phyloP scores from a whole-genome alignment of 1,284 basidiomycete genomes.

The Bjerkandera adusta region DNA sequence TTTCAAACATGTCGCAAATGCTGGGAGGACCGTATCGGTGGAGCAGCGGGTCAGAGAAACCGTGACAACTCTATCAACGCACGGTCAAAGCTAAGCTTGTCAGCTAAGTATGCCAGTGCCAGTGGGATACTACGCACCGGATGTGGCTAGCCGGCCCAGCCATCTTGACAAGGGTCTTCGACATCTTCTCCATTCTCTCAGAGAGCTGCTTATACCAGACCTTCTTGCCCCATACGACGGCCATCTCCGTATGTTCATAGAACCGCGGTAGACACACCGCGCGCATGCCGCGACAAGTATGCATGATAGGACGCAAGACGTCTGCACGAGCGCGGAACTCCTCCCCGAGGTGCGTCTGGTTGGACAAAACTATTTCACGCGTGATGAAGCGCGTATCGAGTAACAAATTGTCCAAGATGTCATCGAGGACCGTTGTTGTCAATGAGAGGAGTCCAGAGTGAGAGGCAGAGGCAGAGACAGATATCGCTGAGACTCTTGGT shows the following conservation, averaged over 20 bases:
- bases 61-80: constrained; percentile 25
- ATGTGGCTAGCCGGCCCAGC: constrained; percentile 7
- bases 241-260: constrained; percentile 30
- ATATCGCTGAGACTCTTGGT: too few species aligned
- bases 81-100: background rate
- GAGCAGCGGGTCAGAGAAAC: constrained; percentile 29
- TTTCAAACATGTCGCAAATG: constrained; percentile 31
- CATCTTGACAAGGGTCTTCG: constrained; percentile 3
- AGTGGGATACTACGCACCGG: constrained; percentile 10
- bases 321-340: constrained; percentile 21
- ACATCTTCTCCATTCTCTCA: constrained; percentile 8
- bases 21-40: constrained; percentile 23
- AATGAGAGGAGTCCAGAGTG: constrained; percentile 9
- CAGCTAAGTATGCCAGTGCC: background rate
- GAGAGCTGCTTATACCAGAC: constrained; percentile 10
- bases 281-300: constrained; percentile 28
- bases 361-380: constrained; percentile 3
- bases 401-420: constrained; percentile 3
- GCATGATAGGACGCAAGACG: constrained; percentile 29
- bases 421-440: constrained; percentile 12
- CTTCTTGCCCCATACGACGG: constrained; percentile 2
- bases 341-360: background rate
- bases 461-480: too few species aligned
- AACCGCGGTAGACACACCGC: constrained; percentile 23
- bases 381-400: background rate